phyloP scores from a whole-genome alignment of 2,329 filamentous ascomycete genomes.

The Penicillium psychrosexuale region DNA sequence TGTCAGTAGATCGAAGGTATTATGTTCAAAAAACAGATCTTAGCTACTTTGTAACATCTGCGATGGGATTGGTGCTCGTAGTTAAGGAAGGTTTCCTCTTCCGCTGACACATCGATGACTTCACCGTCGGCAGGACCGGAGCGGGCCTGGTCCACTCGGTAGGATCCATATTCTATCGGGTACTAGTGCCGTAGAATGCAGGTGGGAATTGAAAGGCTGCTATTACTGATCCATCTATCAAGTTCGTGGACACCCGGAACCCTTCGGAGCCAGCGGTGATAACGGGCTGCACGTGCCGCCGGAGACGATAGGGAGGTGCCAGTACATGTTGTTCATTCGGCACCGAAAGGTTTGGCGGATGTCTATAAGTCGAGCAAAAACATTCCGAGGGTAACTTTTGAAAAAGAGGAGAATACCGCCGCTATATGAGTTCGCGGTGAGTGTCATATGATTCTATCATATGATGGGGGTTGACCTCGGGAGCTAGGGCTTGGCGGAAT shows the following conservation, averaged over 20 bases:
- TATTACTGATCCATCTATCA: not conserved
- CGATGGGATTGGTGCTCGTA: not conserved
- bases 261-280: conserved; percentile 19
- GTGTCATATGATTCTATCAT: not conserved
- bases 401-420: not conserved
- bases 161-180: conserved; percentile 9
- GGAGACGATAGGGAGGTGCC: conserved; percentile 10
- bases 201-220: not conserved
- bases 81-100: not conserved
- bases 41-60: not conserved
- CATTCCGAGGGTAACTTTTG: not conserved
- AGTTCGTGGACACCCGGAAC: conserved; percentile 20
- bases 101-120: conserved; percentile 24
- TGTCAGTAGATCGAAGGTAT: not conserved
- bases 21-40: not conserved
- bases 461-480: not conserved
- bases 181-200: conserved; percentile 7
- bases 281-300: conserved; percentile 11
- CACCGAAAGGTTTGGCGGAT: not conserved
- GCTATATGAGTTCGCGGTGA: too few species aligned
- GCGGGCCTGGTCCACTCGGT: conserved; percentile 10
- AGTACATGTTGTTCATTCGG: conserved; percentile 15
- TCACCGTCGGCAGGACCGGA: conserved; percentile 18
- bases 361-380: not conserved
- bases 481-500: not conserved